A percentile compares a stretch with the other conserved stretches of the same genome.
phyloP scores from a whole-genome alignment of 2,329 filamentous ascomycete species.

The Microdochium nivale region DNA sequence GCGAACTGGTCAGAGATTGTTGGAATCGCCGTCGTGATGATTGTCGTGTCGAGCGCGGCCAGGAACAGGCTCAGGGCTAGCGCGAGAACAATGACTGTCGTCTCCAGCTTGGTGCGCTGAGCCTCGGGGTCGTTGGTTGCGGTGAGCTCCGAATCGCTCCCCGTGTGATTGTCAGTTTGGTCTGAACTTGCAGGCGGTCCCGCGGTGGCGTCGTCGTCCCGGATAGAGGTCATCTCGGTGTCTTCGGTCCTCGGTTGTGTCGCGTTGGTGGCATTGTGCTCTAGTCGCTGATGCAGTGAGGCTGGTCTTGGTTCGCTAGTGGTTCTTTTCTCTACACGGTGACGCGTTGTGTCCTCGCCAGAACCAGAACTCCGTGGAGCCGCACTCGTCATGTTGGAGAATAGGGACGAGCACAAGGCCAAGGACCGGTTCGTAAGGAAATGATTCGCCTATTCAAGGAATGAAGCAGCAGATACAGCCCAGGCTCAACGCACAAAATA shows the following conservation, averaged over 20 bases:
- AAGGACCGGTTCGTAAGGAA: neutral
- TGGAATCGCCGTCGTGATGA: conserved; percentile 59
- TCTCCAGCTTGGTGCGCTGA: conserved; percentile 16
- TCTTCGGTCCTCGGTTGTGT: too few relatives aligned
- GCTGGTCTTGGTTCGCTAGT: neutral
- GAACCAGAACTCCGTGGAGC: neutral
- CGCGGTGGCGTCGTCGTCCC: neutral
- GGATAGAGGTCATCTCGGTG: too few relatives aligned
- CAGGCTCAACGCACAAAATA: too few relatives aligned
- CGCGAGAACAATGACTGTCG: conserved; percentile 19
- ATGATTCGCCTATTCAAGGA: too few relatives aligned
- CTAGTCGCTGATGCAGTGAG: too few relatives aligned
- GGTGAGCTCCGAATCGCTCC: neutral
- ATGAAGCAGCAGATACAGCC: too few relatives aligned
- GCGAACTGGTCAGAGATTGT: conserved; percentile 56
- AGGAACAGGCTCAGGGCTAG: conserved; percentile 35
- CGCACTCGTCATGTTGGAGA: neutral
- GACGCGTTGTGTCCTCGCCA: neutral
- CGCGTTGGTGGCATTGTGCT: too few relatives aligned
- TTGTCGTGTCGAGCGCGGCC: conserved; percentile 49
- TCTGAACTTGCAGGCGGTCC: neutral
- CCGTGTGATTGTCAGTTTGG: neutral
- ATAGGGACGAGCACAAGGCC: neutral
- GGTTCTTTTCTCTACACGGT: neutral
- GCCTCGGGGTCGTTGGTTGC: neutral